Evolutionary conservation across 306 rosid species (phyloP).

Genomic region (Crotalaria pallida): DNA sequence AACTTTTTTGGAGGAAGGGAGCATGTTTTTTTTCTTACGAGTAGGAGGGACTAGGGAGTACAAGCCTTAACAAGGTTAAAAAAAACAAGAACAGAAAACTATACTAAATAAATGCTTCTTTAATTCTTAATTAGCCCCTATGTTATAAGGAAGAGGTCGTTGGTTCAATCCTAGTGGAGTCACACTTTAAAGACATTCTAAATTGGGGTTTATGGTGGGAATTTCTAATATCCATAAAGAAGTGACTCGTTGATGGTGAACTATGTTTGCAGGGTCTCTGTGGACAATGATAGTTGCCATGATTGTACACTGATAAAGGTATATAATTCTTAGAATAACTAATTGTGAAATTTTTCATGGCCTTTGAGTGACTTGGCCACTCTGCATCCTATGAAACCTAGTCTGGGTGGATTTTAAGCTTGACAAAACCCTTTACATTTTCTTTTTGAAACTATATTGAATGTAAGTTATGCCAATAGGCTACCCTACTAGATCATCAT

Average conservation of each 20-base stretch:
- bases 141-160: neutral
- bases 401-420: neutral
- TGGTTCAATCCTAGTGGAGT: conserved; percentile 10
- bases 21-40: too few species aligned
- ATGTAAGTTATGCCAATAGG: neutral
- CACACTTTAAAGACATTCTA: neutral
- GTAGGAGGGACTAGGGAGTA: too few species aligned
- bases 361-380: neutral
- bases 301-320: conserved; percentile 74
- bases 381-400: conserved; percentile 1
- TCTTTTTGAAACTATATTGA: neutral
- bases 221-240: conserved; percentile 18
- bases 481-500: neutral
- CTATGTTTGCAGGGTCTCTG: conserved; percentile 59
- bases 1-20: too few species aligned
- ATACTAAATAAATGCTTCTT: neutral
- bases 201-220: conserved; percentile 20
- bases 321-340: conserved; percentile 20
- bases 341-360: conserved; percentile 8
- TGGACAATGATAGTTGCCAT: conserved; percentile 64
- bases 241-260: conserved; percentile 27
- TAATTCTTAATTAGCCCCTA: neutral
- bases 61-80: neutral
- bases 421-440: neutral
- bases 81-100: neutral